Base-by-base conservation (phyloP, 345 rosid species). In the Bruguiera sexangula region DNA sequence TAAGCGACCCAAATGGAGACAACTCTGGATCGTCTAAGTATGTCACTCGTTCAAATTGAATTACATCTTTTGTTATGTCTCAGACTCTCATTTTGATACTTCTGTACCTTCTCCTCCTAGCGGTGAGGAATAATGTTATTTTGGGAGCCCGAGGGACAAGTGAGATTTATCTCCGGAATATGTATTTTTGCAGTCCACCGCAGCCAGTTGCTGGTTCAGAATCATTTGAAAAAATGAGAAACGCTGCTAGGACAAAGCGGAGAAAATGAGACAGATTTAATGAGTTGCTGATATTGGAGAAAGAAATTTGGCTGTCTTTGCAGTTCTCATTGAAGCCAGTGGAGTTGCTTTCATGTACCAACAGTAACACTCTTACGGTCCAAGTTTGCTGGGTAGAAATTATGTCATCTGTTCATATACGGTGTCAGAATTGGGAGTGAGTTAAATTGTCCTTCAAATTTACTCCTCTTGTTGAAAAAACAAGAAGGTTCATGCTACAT, bases 121-220 rank as follows among this genome's bases (percentile, higher is more conserved):
- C 2, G 52, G 3, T 15, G 53, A 11, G n/a, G n/a, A 3, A 16
- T 20, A 27, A 27, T 27, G 29, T 27, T 27, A 27, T 27, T 27
- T 27, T 27, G 29, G 29, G 24, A 9, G 18, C 15, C 57, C 32
- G 8, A 24, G 6, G 8, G 39, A 36, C 39, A 5, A 36, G 39
- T 36, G 8, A 8, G 39, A 36, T 36, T 36, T 6, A 36, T 8
- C 39, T 36, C 39, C 39, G 39, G 39, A 36, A 7, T 53, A 34
- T 60, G 29, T 48, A 46, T 26, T 36, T 69, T 60, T 50, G 83
- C 89, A 87, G 96, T 76, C 71, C 74, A 66, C 76, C 80, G 60
- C 80, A 81, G 73, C 83, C 75, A 64, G 81, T 82, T 60, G 80
- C 87, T 9, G 88, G 87, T 73, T 76, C 76, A 43, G 88, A 78